These are phyloP conservation scores for Scenedesmus sp. DNA, from an alignment of 163 green algal species.

Conservation along the genomic window DNA sequence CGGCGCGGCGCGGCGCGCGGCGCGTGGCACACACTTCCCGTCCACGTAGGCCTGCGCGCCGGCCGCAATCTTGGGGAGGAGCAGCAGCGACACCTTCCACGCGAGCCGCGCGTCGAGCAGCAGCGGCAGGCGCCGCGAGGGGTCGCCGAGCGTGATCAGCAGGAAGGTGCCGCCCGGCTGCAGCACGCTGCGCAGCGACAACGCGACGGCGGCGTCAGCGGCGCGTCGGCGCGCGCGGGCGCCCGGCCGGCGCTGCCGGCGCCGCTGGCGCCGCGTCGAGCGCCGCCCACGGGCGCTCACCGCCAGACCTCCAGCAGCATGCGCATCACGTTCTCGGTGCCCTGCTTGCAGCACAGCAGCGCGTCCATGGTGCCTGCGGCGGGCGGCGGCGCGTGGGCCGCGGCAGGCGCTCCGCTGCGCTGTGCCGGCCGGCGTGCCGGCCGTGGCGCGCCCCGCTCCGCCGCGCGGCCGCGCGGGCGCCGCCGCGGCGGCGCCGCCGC, in stretches of 20 bases:
- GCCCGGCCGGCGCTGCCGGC: not conserved
- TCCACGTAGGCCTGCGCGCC: constrained; percentile 18
- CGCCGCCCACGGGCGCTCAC: constrained; percentile 10
- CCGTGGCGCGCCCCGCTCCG: too few relatives aligned
- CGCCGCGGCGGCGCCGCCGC: too few relatives aligned
- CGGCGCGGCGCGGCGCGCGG: too few relatives aligned
- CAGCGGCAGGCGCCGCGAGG: constrained; percentile 45
- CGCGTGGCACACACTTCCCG: constrained; percentile 31
- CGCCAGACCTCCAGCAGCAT: constrained; percentile 52
- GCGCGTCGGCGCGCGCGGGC: too few relatives aligned
- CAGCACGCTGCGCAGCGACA: constrained; percentile 47
- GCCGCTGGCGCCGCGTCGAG: not conserved
- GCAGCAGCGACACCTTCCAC: constrained; percentile 51
- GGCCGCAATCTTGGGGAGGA: constrained; percentile 45
- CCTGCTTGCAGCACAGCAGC: constrained; percentile 56
- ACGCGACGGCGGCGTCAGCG: not conserved
- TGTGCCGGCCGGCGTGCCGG: too few relatives aligned
- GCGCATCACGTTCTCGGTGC: constrained; percentile 21
- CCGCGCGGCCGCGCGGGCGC: too few relatives aligned
- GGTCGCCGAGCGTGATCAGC: constrained; percentile 53
- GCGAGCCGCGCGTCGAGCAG: constrained; percentile 34
- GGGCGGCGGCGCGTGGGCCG: not conserved
- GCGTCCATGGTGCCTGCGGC: constrained; percentile 56
- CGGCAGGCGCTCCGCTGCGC: too few relatives aligned
- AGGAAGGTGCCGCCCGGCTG: constrained; percentile 54